A percentile compares a stretch with the other conserved stretches of the same genome.
Conservation (phyloP, 495 filamentous ascomycete genomes). For the Penicillium taxi region DNA sequence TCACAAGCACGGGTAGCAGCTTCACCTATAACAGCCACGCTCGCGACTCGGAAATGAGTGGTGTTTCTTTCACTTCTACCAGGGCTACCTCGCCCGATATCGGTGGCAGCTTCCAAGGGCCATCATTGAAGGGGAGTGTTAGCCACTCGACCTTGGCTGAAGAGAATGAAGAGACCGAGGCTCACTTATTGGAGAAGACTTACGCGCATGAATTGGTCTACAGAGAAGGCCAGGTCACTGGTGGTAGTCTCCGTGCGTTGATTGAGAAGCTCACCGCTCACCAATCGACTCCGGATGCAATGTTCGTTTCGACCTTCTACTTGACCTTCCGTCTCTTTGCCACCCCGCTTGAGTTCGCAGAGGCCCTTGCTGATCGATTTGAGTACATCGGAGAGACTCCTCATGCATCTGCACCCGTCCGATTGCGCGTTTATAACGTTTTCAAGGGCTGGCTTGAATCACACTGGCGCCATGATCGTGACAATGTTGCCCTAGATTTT, state of each 20-base stretch:
- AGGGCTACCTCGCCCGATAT: slow-evolving; percentile 83
- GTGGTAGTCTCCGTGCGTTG: slow-evolving; percentile 82
- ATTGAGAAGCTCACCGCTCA: slow-evolving; percentile 91
- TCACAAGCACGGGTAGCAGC: slow-evolving; percentile 52
- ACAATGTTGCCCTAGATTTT: slow-evolving; percentile 62
- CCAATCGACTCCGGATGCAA: slow-evolving; percentile 84
- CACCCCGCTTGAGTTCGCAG: slow-evolving; percentile 68
- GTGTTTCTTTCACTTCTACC: slow-evolving; percentile 75
- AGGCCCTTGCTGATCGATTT: slow-evolving; percentile 79
- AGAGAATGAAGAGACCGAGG: slow-evolving; percentile 68
- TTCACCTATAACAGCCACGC: slow-evolving; percentile 68
- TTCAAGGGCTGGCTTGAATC: slow-evolving; percentile 97
- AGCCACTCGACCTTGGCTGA: slow-evolving; percentile 60
- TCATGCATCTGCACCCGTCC: slow-evolving; percentile 66
- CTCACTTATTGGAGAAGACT: slow-evolving; percentile 73
- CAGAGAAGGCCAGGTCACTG: slow-evolving; percentile 90
- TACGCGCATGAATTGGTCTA: slow-evolving; percentile 88
- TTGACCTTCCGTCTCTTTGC: slow-evolving; percentile 95
- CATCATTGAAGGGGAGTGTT: slow-evolving; percentile 46
- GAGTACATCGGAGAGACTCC: slow-evolving; percentile 79
- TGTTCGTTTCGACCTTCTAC: slow-evolving; percentile 93
- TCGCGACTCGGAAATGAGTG: slow-evolving; percentile 74
- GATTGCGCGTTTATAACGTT: slow-evolving; percentile 88
- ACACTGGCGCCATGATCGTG: slow-evolving; percentile 81
- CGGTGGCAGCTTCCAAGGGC: slow-evolving; percentile 31